These are phyloP conservation scores for Conidiobolus incongruus DNA, from an alignment of 371 early-diverging fungal species.

Conservation along the genomic window DNA sequence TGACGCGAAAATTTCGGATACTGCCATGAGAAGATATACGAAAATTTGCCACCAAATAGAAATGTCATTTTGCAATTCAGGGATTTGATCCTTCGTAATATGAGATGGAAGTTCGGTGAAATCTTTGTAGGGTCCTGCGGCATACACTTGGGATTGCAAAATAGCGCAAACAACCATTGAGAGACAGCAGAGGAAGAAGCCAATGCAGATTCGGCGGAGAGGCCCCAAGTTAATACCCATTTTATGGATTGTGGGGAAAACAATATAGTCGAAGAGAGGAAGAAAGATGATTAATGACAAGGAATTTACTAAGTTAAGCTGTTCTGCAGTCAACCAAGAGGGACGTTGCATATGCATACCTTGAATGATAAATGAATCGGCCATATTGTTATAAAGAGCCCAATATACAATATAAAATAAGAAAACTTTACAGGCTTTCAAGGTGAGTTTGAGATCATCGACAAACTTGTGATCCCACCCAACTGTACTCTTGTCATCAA, in stretches of 20 bases:
- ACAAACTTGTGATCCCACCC: slow-evolving; percentile 49
- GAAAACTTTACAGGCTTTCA: slow-evolving; percentile 46
- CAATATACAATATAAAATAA: slow-evolving; percentile 45
- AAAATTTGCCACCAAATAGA: slow-evolving; percentile 41
- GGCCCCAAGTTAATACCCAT: slow-evolving; percentile 37
- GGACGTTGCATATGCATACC: slow-evolving; percentile 37
- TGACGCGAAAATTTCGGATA: slow-evolving; percentile 30
- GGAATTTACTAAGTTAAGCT: slow-evolving; percentile 15
- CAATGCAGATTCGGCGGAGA: slow-evolving; percentile 38
- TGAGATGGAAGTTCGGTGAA: slow-evolving; percentile 14
- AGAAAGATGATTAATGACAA: slow-evolving; percentile 37
- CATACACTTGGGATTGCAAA: slow-evolving; percentile 41
- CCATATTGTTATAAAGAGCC: no score
- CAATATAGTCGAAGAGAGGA: slow-evolving; percentile 37
- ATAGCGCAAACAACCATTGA: slow-evolving; percentile 49
- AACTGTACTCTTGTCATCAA: slow-evolving; percentile 5
- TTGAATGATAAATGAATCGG: slow-evolving; percentile 46
- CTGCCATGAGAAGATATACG: slow-evolving; percentile 31
- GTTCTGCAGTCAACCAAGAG: slow-evolving; percentile 31
- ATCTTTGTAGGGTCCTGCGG: slow-evolving; percentile 21
- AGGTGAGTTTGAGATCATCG: slow-evolving; percentile 32
- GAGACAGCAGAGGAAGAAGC: slow-evolving; percentile 33
- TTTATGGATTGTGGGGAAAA: slow-evolving; percentile 40
- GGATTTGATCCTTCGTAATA: slow-evolving; percentile 8
- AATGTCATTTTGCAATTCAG: slow-evolving; percentile 14